phyloP scores from a whole-genome alignment of 306 rosid genomes.

The Acacia acuminata region DNA sequence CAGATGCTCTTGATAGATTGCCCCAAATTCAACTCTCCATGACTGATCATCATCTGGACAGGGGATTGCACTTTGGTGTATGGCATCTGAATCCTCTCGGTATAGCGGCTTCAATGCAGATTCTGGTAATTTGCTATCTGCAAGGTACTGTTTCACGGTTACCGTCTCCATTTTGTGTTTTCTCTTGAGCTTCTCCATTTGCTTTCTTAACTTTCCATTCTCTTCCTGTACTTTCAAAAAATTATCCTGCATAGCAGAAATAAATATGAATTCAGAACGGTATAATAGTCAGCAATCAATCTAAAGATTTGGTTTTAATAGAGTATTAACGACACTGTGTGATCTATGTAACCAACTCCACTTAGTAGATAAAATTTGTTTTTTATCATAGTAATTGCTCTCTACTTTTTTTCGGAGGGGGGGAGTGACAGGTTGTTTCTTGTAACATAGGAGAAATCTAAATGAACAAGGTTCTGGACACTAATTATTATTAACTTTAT shows the following conservation, averaged over 20 bases:
- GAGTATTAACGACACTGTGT: no score
- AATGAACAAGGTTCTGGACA: not conserved
- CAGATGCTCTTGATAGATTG: conserved; percentile 74
- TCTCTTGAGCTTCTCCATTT: conserved; percentile 80
- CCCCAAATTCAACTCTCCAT: conserved; percentile 96
- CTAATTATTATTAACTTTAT: not conserved
- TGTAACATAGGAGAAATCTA: not conserved
- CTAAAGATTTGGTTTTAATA: no score
- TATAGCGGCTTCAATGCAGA: conserved; percentile 79
- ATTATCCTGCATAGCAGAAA: conserved; percentile 62
- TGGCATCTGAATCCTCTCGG: conserved; percentile 50
- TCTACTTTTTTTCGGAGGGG: not conserved
- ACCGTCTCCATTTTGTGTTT: conserved; percentile 87
- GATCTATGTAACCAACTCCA: no score
- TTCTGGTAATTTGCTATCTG: conserved; percentile 85
- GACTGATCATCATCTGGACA: conserved; percentile 79
- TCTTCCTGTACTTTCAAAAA: conserved; percentile 54
- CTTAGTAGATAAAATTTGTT: no score
- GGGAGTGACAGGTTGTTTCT: not conserved
- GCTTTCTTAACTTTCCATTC: conserved; percentile 67
- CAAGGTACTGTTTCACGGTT: conserved; percentile 87
- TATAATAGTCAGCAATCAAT: no score
- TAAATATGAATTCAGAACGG: not conserved
- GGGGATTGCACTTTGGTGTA: conserved; percentile 40
- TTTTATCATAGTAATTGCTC: not conserved